Evolutionary conservation across 2,329 filamentous ascomycete genomes (phyloP).

Genomic region (Penicillium aurantiogriseum): DNA sequence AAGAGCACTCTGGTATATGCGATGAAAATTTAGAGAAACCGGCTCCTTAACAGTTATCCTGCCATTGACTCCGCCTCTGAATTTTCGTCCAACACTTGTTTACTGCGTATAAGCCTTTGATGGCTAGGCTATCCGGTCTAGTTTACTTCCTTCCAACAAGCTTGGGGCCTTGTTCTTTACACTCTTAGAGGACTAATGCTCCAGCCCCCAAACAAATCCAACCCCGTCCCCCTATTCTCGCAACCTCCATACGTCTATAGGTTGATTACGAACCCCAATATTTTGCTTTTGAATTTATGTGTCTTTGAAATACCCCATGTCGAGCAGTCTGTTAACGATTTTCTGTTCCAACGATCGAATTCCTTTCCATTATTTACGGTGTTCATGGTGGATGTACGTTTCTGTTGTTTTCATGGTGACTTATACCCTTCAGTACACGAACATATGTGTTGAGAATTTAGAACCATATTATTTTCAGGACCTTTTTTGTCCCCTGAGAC

Average conservation of each 20-base stretch:
- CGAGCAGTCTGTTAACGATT: background rate
- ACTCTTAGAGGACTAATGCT: too few relatives aligned
- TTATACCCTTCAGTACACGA: background rate
- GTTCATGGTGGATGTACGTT: background rate
- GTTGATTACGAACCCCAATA: background rate
- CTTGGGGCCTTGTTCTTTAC: background rate
- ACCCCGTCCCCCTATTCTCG: background rate
- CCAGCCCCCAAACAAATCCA: too few relatives aligned
- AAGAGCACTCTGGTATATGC: background rate
- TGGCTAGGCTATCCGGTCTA: background rate
- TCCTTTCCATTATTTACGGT: background rate
- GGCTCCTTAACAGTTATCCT: background rate
- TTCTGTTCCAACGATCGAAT: background rate
- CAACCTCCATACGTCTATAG: background rate
- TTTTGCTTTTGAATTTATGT: background rate
- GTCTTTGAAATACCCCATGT: background rate
- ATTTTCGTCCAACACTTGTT: too few relatives aligned
- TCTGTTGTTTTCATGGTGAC: background rate
- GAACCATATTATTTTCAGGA: background rate
- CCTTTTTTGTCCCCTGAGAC: background rate
- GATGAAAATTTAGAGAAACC: background rate
- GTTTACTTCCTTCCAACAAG: too few relatives aligned
- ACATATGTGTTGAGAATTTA: background rate
- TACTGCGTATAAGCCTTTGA: background rate
- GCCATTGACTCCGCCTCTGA: too few relatives aligned